Percentiles rank a stretch among this genome's conserved stretches.
phyloP scores from a whole-genome alignment of 2,329 filamentous ascomycete species.

The Venturia asperata region DNA sequence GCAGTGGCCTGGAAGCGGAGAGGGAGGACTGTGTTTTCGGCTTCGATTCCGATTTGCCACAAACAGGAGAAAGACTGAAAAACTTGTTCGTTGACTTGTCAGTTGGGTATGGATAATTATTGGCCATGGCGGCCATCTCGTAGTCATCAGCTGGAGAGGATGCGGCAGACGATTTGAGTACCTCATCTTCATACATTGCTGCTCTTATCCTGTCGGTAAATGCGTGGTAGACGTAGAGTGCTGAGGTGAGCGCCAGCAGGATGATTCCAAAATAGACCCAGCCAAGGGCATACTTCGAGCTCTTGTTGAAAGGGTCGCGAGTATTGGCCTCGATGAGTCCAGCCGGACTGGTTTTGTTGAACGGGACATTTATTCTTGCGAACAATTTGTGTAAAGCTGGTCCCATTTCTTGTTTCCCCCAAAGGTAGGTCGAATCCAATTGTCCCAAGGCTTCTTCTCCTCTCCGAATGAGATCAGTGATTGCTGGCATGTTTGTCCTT shows the following conservation, averaged over 20 bases:
- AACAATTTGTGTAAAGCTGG: slow-evolving; percentile 12
- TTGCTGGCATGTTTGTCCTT: slow-evolving; percentile 6
- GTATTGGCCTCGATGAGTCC: slow-evolving; percentile 50
- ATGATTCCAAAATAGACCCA: slow-evolving; percentile 84
- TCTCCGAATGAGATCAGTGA: neutral
- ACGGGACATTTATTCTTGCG: slow-evolving; percentile 48
- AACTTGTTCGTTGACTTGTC: slow-evolving; percentile 62
- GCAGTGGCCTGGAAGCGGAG: slow-evolving; percentile 55
- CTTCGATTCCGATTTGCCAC: slow-evolving; percentile 39
- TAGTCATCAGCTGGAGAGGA: slow-evolving; percentile 53
- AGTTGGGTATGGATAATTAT: slow-evolving; percentile 30
- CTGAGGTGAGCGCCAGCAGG: slow-evolving; percentile 58
- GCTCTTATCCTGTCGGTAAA: slow-evolving; percentile 92
- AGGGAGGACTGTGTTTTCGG: slow-evolving; percentile 62
- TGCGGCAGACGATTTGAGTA: slow-evolving; percentile 57
- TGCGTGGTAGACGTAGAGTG: slow-evolving; percentile 74
- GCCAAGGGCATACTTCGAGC: slow-evolving; percentile 77
- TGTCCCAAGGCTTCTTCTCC: neutral
- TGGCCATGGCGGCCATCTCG: slow-evolving; percentile 51
- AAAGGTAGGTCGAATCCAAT: slow-evolving; percentile 13
- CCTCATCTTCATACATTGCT: slow-evolving; percentile 77
- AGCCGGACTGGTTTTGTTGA: slow-evolving; percentile 48
- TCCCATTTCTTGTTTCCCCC: slow-evolving; percentile 9
- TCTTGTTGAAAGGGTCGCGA: slow-evolving; percentile 69
- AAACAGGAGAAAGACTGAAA: slow-evolving; percentile 57